Conservation (phyloP, 805 yeast species). For the Komagataella ulmi region DNA sequence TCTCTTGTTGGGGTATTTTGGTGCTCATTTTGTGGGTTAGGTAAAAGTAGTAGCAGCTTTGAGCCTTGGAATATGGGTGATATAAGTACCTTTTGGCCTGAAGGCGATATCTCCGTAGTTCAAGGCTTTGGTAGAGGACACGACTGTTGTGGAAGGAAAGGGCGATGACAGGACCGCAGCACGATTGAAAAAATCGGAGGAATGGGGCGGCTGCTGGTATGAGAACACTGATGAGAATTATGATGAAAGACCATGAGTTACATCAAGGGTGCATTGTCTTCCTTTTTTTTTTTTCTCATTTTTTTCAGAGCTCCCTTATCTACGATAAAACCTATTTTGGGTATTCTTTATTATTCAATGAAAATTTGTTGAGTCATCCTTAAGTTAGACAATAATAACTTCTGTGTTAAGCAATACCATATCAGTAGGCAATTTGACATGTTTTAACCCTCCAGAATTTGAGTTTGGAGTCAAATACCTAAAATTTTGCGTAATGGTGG, state of each 20-base stretch:
- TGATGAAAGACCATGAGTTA: too few species aligned
- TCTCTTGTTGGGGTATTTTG: conserved; percentile 25
- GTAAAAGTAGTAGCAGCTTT: neutral
- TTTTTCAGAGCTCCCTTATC: neutral
- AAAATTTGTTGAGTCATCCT: neutral
- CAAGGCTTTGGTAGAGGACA: neutral
- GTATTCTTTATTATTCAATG: neutral
- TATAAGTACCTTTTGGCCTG: neutral
- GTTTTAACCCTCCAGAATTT: neutral
- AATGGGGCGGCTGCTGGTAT: neutral
- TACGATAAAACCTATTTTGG: neutral
- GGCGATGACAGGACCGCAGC: neutral
- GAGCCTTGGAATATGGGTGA: neutral
- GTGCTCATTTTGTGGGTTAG: neutral
- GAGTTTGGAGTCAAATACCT: neutral
- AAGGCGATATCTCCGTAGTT: neutral
- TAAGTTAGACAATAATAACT: neutral
- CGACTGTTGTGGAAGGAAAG: neutral
- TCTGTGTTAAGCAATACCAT: neutral
- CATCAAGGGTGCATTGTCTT: neutral
- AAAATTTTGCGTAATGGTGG: neutral
- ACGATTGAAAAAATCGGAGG: neutral
- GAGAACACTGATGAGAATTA: neutral
- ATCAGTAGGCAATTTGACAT: neutral
- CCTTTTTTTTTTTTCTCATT: too few species aligned